These are phyloP conservation scores for Nigrograna mackinnonii DNA, from an alignment of 2,329 filamentous ascomycete species.

Conservation along the genomic window DNA sequence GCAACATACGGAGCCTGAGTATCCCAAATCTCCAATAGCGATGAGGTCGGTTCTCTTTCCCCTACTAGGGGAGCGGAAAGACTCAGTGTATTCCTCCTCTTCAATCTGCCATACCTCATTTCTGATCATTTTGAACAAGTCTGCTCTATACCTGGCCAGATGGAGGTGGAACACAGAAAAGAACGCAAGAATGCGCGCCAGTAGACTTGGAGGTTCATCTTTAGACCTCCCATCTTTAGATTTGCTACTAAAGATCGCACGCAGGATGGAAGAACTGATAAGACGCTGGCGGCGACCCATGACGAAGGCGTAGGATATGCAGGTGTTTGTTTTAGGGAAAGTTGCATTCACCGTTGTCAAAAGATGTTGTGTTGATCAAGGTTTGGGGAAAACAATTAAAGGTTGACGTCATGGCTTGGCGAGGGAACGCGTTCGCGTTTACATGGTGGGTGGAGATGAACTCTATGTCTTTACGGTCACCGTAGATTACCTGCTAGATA, in stretches of 20 bases:
- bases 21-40: constrained; percentile 70
- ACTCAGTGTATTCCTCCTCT: constrained; percentile 58
- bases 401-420: neutral
- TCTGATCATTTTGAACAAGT: constrained; percentile 57
- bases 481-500: too few relatives aligned
- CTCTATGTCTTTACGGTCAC: too few relatives aligned
- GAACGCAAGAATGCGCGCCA: constrained; percentile 55
- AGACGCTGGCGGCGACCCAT: constrained; percentile 41
- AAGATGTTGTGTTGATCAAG: too few relatives aligned
- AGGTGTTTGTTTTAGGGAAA: neutral
- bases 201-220: constrained; percentile 26
- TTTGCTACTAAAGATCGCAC: constrained; percentile 35
- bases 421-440: neutral
- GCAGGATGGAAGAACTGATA: constrained; percentile 41
- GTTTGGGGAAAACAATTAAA: neutral
- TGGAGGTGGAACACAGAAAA: constrained; percentile 58
- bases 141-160: constrained; percentile 51
- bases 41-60: constrained; percentile 50
- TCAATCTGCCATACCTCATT: constrained; percentile 56
- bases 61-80: constrained; percentile 51
- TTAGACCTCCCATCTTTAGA: constrained; percentile 20
- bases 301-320: constrained; percentile 4
- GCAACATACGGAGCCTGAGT: constrained; percentile 66
- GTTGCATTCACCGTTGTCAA: too few relatives aligned
- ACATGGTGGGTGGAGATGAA: too few relatives aligned